A percentile compares a stretch with the other conserved stretches of the same genome.
Evolutionary conservation across 257 asterid genomes (phyloP).

Genomic region (Solanum habrochaites): DNA sequence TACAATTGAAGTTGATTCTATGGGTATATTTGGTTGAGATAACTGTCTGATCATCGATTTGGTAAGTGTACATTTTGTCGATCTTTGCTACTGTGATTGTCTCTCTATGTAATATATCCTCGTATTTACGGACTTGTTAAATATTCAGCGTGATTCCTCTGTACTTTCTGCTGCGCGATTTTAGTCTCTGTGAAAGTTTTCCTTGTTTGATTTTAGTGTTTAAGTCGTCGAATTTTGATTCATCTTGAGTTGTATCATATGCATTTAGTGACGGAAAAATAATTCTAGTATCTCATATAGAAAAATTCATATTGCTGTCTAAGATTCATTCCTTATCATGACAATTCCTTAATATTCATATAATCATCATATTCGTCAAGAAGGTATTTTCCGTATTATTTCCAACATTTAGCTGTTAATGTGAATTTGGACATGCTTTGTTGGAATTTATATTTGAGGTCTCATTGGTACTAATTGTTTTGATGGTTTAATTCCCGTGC

Average conservation of each 20-base stretch:
- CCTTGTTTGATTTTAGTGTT: background rate
- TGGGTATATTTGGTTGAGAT: background rate
- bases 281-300: too few species aligned
- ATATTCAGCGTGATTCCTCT: background rate
- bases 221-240: background rate
- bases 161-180: background rate
- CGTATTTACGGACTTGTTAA: background rate
- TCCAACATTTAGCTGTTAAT: background rate
- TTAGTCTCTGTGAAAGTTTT: background rate
- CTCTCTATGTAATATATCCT: background rate
- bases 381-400: too few species aligned
- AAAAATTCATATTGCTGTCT: too few species aligned
- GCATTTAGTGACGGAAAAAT: background rate
- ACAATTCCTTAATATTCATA: too few species aligned
- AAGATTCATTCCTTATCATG: too few species aligned
- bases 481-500: background rate
- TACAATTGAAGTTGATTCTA: background rate
- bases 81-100: background rate
- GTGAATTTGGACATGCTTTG: background rate
- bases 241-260: background rate
- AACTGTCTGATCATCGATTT: background rate
- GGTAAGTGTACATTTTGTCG: background rate
- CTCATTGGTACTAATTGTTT: too few species aligned
- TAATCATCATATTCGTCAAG: too few species aligned
- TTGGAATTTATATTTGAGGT: too few species aligned